phyloP scores from a whole-genome alignment of 2,329 filamentous ascomycete genomes.

The Paraphoma chrysanthemicola region DNA sequence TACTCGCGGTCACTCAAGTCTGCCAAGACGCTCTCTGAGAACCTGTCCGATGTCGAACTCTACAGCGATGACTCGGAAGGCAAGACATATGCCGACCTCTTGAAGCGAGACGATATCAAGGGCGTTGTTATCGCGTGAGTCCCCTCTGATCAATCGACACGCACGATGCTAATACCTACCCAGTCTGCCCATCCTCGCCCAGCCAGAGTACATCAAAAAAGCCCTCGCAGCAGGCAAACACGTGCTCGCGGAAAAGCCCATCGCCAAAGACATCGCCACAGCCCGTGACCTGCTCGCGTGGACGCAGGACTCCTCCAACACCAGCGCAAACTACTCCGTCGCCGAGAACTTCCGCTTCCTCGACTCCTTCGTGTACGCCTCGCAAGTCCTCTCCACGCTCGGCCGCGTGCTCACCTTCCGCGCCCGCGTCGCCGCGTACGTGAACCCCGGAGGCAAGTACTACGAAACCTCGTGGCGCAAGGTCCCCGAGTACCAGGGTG shows the following conservation, averaged over 20 bases:
- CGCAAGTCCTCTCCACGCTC: slow-evolving; percentile 57
- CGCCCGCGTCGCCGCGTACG: slow-evolving; percentile 53
- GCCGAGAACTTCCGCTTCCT: slow-evolving; percentile 78
- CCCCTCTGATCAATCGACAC: not conserved
- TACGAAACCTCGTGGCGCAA: slow-evolving; percentile 69
- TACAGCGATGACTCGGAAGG: slow-evolving; percentile 65
- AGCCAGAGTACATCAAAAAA: slow-evolving; percentile 65
- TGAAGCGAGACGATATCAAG: slow-evolving; percentile 61
- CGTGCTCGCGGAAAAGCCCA: slow-evolving; percentile 73
- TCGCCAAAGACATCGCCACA: slow-evolving; percentile 65
- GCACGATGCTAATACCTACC: not conserved
- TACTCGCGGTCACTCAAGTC: slow-evolving; percentile 69
- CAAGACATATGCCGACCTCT: slow-evolving; percentile 59
- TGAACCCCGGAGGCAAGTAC: slow-evolving; percentile 62
- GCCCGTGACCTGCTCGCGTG: slow-evolving; percentile 59
- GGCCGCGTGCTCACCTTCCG: slow-evolving; percentile 64
- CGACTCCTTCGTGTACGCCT: slow-evolving; percentile 61
- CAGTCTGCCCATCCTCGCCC: slow-evolving; percentile 67
- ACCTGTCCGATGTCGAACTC: slow-evolving; percentile 56
- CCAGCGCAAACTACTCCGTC: slow-evolving; percentile 54
- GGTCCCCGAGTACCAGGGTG: slow-evolving; percentile 73
- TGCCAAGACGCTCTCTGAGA: slow-evolving; percentile 52
- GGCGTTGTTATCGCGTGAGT: slow-evolving; percentile 63
- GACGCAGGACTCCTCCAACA: slow-evolving; percentile 48
- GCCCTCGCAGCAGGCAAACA: slow-evolving; percentile 72